A percentile compares a stretch with the other conserved stretches of the same genome.
These are phyloP conservation scores for Penicillium corylophilum DNA, from an alignment of 2,329 filamentous ascomycete species.

Conservation along the genomic window DNA sequence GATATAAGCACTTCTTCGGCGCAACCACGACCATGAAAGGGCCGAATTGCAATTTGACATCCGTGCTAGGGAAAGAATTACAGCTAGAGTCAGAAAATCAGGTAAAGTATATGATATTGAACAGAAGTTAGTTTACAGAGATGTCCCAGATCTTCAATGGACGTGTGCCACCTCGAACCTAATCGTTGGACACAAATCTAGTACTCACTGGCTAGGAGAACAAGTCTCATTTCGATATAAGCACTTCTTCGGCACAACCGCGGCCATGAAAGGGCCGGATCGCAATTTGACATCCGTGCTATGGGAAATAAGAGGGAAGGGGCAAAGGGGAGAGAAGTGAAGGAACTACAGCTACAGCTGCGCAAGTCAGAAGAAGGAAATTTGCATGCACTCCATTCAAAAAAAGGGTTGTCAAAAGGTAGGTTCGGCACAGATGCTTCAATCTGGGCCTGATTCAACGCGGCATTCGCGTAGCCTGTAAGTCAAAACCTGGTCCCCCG, in stretches of 20 bases:
- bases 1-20: conserved; percentile 98
- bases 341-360: conserved; percentile 1
- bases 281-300: conserved; percentile 99
- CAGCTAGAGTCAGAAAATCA: background rate
- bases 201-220: conserved; percentile 41
- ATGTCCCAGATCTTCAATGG: conserved; percentile 48
- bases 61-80: conserved; percentile 66
- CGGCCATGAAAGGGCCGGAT: conserved; percentile 77
- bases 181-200: conserved; percentile 41
- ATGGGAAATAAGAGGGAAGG: no score
- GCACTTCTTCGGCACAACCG: conserved; percentile 99
- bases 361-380: conserved; percentile 20
- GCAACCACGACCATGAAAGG: conserved; percentile 81
- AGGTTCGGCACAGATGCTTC: conserved; percentile 27
- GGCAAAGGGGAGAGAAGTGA: no score
- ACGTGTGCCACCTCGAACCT: conserved; percentile 37
- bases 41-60: conserved; percentile 99
- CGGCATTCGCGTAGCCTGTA: conserved; percentile 18
- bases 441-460: conserved; percentile 20
- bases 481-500: conserved; percentile 20
- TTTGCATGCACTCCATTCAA: conserved; percentile 30
- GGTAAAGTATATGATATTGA: background rate
- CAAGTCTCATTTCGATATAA: conserved; percentile 59
- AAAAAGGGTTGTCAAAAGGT: conserved; percentile 29
- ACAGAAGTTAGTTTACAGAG: background rate